Evolutionary conservation across 768 basidiomycete species (phyloP).

Genomic region (Pisolithus tinctorius): DNA sequence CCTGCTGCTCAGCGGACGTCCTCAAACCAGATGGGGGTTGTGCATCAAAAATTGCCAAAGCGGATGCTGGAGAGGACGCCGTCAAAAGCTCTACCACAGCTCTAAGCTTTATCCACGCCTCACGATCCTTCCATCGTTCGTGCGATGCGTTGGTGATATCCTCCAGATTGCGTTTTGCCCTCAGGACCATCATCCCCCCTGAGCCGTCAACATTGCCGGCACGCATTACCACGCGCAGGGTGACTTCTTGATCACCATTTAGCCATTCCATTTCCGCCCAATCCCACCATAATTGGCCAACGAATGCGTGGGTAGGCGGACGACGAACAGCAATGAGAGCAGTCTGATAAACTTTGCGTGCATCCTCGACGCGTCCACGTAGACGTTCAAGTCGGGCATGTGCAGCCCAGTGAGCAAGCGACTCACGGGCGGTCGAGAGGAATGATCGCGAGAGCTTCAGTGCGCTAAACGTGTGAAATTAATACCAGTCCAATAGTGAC

Average conservation of each 20-base stretch:
- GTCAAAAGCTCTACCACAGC: conserved; percentile 61
- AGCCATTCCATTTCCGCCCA: conserved; percentile 88
- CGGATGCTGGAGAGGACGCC: conserved; percentile 32
- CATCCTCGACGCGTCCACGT: conserved; percentile 58
- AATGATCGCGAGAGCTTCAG: conserved; percentile 60
- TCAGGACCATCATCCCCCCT: conserved; percentile 49
- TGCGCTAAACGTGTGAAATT: conserved; percentile 39
- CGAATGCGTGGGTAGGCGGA: conserved; percentile 27
- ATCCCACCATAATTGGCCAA: conserved; percentile 63
- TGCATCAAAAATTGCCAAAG: conserved; percentile 33
- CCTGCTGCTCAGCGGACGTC: conserved; percentile 19
- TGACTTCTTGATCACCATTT: conserved; percentile 39
- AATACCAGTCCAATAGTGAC: conserved; percentile 4
- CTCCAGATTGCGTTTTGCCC: conserved; percentile 59
- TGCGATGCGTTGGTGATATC: conserved; percentile 32
- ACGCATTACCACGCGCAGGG: conserved; percentile 47
- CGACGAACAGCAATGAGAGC: conserved; percentile 46
- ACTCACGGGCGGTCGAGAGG: conserved; percentile 50
- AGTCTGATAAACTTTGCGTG: conserved; percentile 72
- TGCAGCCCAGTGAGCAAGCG: conserved; percentile 60
- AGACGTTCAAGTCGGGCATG: conserved; percentile 69
- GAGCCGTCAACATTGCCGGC: conserved; percentile 48
- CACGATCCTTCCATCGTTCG: conserved; percentile 47
- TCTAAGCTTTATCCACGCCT: conserved; percentile 59
- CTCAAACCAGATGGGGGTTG: conserved; percentile 13